Evolutionary conservation across 1,139 yeast genomes (phyloP).

Genomic region (Zygosaccharomyces sapae): DNA sequence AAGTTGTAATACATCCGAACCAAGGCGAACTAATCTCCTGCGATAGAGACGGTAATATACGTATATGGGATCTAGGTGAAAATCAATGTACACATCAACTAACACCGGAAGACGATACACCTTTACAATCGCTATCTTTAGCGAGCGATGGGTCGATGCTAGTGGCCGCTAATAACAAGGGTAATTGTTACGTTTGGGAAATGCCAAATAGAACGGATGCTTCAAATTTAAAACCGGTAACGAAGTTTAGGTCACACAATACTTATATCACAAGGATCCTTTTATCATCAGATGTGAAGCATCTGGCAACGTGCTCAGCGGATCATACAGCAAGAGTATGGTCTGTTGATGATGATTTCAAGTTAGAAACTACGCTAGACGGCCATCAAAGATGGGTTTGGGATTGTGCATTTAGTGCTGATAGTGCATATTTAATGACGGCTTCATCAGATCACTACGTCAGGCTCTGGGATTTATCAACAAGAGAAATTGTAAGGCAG

Average conservation of each 20-base stretch:
- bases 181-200: slow-evolving; percentile 94
- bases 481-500: slow-evolving; percentile 92
- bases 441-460: slow-evolving; percentile 97
- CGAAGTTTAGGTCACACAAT: slow-evolving; percentile 83
- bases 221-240: slow-evolving; percentile 78
- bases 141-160: slow-evolving; percentile 95
- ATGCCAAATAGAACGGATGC: slow-evolving; percentile 82
- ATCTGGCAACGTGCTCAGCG: slow-evolving; percentile 94
- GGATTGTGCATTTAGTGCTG: slow-evolving; percentile 99
- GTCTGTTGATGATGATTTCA: slow-evolving; percentile 80
- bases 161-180: slow-evolving; percentile 93
- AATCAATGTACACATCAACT: slow-evolving; percentile 92
- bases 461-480: slow-evolving; percentile 94
- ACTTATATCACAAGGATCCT: slow-evolving; percentile 88
- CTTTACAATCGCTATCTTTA: slow-evolving; percentile 82
- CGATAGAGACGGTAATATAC: slow-evolving; percentile 90
- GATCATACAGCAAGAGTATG: slow-evolving; percentile 94
- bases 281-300: slow-evolving; percentile 87
- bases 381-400: slow-evolving; percentile 99
- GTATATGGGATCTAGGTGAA: slow-evolving; percentile 98
- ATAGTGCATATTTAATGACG: slow-evolving; percentile 91
- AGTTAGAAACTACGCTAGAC: slow-evolving; percentile 77
- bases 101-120: slow-evolving; percentile 90
- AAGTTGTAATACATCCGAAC: slow-evolving; percentile 95
- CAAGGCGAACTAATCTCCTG: slow-evolving; percentile 95